Base-by-base conservation (phyloP, 2,329 filamentous ascomycete species). In the Knufia fluminis region DNA sequence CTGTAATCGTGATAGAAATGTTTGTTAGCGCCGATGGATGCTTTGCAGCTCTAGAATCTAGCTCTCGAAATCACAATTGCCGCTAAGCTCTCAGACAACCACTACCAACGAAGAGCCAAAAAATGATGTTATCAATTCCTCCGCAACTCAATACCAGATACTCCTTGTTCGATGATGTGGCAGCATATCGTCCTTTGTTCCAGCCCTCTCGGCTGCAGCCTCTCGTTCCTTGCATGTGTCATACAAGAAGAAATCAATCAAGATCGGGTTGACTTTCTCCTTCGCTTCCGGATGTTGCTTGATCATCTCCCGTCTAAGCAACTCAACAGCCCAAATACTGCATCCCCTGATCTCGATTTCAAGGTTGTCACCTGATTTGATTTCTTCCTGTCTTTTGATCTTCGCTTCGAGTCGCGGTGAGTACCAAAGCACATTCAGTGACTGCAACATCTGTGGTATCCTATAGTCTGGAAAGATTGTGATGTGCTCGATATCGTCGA, bases 381-480 rank as follows among this genome's bases (percentile, higher is more conserved):
- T 77, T 1, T 75, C 62, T 55, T 82, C 76, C 46, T 78, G 76
- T 23, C 75, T 72, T 26, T 77, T 75, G 59, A 98, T 83, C 14
- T 82, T 76, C 28, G 76, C 74, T 45, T 89, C 82, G 39, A 98
- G 71, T 0, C 82, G 76, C 0, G 92, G 92, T 55, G 86, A 90
- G 68, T 92, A 96, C 60, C 79, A 80, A 44, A 98, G 70, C 51
- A 89, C 91, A 16, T 86, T 86, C 39, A 97, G 73, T 8, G 81
- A 80, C 60, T 90, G 81, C 28, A 98, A 77, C 59, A 96, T 92
- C 69, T 98, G 92, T 12, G 94, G 94, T 48, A 98, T 84, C 38
- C 92, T 85, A 64, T 98, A 98, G 70, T 98, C 92, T 77, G 92
- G 90, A 71, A 98, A 98, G 83, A 97, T 97, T 53, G 92, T 98